These are phyloP conservation scores for Elasticomyces elasticus DNA, from an alignment of 495 filamentous ascomycete genomes.

Conservation along the genomic window DNA sequence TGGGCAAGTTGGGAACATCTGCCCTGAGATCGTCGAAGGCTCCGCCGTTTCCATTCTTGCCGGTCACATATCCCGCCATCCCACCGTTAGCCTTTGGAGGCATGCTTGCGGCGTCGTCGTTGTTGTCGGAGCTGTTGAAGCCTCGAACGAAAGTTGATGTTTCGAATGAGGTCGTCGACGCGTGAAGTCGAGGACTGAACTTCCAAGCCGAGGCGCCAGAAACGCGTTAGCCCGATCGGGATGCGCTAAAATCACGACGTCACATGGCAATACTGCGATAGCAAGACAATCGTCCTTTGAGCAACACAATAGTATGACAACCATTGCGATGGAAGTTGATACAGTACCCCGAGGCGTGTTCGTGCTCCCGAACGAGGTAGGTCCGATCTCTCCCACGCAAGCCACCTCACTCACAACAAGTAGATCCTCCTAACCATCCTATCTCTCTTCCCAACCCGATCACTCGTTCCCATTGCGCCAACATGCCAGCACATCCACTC, in stretches of 20 bases:
- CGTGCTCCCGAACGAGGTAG: conserved; percentile 44
- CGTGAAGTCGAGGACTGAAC: background rate
- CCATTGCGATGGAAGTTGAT: conserved; percentile 1
- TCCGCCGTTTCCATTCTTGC: no score
- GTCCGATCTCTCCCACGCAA: conserved; percentile 3
- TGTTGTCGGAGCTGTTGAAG: conserved; percentile 8
- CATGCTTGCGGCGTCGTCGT: background rate
- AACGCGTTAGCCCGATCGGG: no score
- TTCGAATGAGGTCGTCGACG: background rate
- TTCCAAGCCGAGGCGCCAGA: no score
- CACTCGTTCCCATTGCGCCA: conserved; percentile 49
- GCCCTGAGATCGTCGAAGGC: no score
- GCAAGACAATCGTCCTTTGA: no score
- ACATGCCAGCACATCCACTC: conserved; percentile 59
- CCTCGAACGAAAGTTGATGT: background rate
- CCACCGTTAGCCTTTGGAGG: background rate
- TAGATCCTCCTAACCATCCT: conserved; percentile 63
- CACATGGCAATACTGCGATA: no score
- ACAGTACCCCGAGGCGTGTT: conserved; percentile 24
- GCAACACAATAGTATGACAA: no score
- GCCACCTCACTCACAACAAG: background rate
- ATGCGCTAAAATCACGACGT: no score
- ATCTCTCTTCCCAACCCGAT: conserved; percentile 45
- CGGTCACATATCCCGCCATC: no score
- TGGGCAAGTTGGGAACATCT: no score